These are phyloP conservation scores for Sisymbrium irio DNA, from an alignment of 345 rosid genomes.

Conservation along the genomic window DNA sequence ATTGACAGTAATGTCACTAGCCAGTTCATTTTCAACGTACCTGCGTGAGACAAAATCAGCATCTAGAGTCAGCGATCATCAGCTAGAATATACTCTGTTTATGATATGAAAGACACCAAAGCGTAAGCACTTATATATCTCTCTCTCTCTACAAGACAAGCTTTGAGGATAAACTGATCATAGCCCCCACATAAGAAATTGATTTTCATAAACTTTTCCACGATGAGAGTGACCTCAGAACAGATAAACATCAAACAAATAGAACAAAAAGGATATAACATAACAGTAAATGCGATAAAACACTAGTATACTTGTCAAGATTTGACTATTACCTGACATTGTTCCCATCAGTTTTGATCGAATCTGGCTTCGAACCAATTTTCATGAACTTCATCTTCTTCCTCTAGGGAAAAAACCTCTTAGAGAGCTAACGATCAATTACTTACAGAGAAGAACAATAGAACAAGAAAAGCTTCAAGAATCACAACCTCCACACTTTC, in stretches of 20 bases:
- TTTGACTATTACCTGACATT: slow-evolving; percentile 30
- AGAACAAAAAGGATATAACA: not conserved
- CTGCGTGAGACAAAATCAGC: slow-evolving; percentile 35
- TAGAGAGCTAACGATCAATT: slow-evolving; percentile 14
- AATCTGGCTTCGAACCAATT: slow-evolving; percentile 82
- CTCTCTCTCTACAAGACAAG: not conserved
- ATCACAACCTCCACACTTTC: slow-evolving; percentile 21
- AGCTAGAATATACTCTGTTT: not conserved
- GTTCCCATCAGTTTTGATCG: slow-evolving; percentile 51
- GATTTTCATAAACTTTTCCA: not conserved
- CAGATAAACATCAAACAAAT: not conserved
- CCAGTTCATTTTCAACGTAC: slow-evolving; percentile 69
- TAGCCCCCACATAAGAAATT: not conserved
- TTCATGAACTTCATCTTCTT: slow-evolving; percentile 91
- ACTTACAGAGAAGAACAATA: not conserved
- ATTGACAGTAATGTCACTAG: slow-evolving; percentile 57
- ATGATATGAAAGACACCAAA: not conserved
- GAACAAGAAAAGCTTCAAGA: slow-evolving; percentile 8
- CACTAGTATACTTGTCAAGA: not conserved
- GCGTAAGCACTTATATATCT: not conserved
- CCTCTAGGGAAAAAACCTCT: not conserved
- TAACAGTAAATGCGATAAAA: not conserved
- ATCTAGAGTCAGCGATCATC: not conserved
- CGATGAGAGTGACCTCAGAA: not conserved
- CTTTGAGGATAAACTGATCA: not conserved